Conservation (phyloP, 306 rosid species). For the Quercus suber region DNA sequence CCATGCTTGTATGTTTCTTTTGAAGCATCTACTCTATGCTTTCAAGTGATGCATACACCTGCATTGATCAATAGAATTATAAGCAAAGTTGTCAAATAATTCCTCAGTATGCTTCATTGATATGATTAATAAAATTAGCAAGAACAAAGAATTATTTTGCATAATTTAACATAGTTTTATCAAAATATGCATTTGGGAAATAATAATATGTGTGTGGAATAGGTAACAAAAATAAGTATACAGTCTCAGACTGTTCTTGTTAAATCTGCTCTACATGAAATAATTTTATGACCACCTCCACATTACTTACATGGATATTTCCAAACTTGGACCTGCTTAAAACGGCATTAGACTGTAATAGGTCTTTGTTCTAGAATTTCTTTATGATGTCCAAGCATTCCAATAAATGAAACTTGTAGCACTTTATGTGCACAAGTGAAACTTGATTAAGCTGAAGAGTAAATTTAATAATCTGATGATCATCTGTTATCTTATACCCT, state of each 20-base stretch:
- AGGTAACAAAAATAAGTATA: background rate
- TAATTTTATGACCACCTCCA: background rate
- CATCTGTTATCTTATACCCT: background rate
- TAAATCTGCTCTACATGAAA: background rate
- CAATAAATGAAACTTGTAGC: background rate
- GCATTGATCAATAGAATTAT: background rate
- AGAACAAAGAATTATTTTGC: background rate
- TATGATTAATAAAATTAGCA: background rate
- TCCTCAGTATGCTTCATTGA: background rate
- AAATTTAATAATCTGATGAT: background rate
- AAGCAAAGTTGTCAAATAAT: background rate
- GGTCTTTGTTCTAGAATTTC: conserved; percentile 61
- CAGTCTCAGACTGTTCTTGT: background rate
- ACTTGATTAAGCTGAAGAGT: background rate
- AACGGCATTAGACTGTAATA: conserved; percentile 37
- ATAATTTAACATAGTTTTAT: background rate
- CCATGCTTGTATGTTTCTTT: background rate
- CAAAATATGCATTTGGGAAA: too few species aligned
- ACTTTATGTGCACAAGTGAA: background rate
- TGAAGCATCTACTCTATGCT: background rate
- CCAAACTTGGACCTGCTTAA: background rate
- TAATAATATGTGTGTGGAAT: too few species aligned
- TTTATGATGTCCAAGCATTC: conserved; percentile 27
- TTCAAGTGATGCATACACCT: background rate
- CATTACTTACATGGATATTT: background rate